Percentiles rank a stretch among this genome's conserved stretches.
Evolutionary conservation across 441 rosid species (phyloP).

Genomic region (Jatropha multifida): DNA sequence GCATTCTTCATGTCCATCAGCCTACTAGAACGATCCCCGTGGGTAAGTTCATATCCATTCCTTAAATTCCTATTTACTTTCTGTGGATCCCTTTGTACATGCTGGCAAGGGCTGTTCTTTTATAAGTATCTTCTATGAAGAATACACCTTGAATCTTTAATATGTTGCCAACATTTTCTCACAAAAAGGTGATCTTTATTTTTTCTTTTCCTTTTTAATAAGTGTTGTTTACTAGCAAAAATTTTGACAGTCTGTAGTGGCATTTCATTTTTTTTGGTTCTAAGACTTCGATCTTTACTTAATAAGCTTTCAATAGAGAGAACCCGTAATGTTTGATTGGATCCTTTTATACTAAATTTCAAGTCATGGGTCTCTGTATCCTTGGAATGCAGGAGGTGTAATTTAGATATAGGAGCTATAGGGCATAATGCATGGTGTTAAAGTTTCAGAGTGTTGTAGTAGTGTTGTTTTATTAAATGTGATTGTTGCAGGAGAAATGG

Average conservation of each 20-base stretch:
- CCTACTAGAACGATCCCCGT: conserved; percentile 29
- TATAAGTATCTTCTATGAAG: not conserved
- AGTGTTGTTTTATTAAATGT: not conserved
- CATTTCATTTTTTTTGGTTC: not conserved
- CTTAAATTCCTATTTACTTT: not conserved
- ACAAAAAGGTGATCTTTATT: not conserved
- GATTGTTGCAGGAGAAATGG: not conserved
- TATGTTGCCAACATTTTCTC: not conserved
- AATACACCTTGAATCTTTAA: not conserved
- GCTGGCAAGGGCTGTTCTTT: not conserved
- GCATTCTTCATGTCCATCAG: conserved; percentile 65
- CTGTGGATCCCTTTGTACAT: not conserved
- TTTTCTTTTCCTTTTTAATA: not conserved
- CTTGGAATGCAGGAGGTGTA: too few species aligned
- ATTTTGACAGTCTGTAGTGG: not conserved
- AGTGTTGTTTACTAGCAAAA: not conserved
- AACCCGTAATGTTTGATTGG: not conserved
- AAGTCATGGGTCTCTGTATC: too few species aligned
- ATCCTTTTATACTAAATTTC: too few species aligned
- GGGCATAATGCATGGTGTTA: not conserved
- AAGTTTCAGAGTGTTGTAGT: not conserved
- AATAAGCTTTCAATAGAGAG: not conserved
- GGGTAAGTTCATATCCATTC: conserved; percentile 26
- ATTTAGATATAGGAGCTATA: not conserved
- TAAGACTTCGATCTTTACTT: not conserved